Evolutionary conservation across 2,329 filamentous ascomycete genomes (phyloP).

Genomic region (Xylariales sp.): DNA sequence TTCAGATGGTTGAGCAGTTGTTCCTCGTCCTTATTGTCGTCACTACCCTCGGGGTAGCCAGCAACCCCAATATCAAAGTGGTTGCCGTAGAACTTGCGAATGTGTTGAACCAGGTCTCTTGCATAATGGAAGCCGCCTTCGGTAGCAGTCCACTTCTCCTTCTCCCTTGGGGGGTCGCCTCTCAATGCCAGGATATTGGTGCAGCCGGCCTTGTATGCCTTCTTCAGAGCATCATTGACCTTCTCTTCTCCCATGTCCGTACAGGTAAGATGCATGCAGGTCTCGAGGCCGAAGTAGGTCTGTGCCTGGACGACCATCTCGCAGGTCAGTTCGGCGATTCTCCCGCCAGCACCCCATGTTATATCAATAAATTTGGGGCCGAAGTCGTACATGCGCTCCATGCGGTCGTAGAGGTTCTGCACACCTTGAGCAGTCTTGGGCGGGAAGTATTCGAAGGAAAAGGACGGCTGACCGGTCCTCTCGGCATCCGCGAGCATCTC

Average conservation of each 20-base stretch:
- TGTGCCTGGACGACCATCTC: constrained; percentile 98
- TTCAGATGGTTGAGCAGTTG: constrained; percentile 86
- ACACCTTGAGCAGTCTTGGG: constrained; percentile 97
- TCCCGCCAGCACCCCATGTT: constrained; percentile 95
- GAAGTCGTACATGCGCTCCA: constrained; percentile 96
- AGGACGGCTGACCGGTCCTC: constrained; percentile 74
- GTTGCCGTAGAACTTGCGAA: constrained; percentile 71
- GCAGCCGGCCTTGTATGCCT: constrained; percentile 91
- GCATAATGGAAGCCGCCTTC: constrained; percentile 89
- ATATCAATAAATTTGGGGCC: constrained; percentile 97
- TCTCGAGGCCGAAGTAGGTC: constrained; percentile 91
- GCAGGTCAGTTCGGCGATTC: constrained; percentile 84
- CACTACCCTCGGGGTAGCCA: constrained; percentile 91
- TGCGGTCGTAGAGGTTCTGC: constrained; percentile 97
- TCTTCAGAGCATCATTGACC: constrained; percentile 81
- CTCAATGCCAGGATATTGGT: constrained; percentile 94
- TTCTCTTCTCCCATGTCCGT: constrained; percentile 95
- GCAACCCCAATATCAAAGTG: constrained; percentile 98
- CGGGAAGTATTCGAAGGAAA: constrained; percentile 99
- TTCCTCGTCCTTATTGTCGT: constrained; percentile 87
- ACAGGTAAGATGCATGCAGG: constrained; percentile 98
- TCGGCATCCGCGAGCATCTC: constrained; percentile 83
- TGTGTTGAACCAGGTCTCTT: constrained; percentile 76
- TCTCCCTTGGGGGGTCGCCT: constrained; percentile 88
- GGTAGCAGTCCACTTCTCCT: constrained; percentile 87